Evolutionary conservation across 164 flowering plant genomes (phyloP).

Genomic region (Tetracentron sinense): DNA sequence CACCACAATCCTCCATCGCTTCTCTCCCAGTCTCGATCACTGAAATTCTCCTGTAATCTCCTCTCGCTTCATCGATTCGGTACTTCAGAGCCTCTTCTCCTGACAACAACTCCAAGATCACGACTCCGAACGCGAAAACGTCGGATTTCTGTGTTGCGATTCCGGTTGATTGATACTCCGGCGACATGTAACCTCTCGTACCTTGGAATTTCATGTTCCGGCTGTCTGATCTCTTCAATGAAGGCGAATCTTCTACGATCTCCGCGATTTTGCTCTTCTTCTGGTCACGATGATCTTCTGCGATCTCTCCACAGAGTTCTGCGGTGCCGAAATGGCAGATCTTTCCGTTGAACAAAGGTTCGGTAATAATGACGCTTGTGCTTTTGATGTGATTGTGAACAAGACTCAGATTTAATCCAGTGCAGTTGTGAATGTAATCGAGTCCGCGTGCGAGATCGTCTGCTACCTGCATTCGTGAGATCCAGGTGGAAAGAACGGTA

Average conservation of each 20-base stretch:
- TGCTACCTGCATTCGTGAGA: constrained; percentile 75
- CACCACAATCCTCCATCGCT: constrained; percentile 25
- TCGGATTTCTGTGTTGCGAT: constrained; percentile 44
- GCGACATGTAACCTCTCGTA: constrained; percentile 79
- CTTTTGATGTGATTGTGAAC: constrained; percentile 74
- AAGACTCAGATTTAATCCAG: constrained; percentile 32
- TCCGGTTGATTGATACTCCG: constrained; percentile 51
- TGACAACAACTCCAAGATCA: constrained; percentile 60
- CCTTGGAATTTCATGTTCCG: constrained; percentile 46
- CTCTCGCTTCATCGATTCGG: constrained; percentile 30
- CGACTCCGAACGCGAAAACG: constrained; percentile 76
- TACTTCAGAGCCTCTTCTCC: constrained; percentile 62
- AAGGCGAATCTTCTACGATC: background rate
- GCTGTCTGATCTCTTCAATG: constrained; percentile 23
- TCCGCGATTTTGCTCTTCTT: constrained; percentile 3
- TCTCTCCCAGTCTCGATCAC: constrained; percentile 53
- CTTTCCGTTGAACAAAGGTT: constrained; percentile 52
- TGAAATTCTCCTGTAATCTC: constrained; percentile 41
- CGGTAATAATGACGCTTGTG: constrained; percentile 57
- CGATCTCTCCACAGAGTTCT: constrained; percentile 63
- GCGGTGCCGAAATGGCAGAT: constrained; percentile 85
- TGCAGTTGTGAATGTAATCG: constrained; percentile 73
- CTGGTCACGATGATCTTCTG: background rate
- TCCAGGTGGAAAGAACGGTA: constrained; percentile 69
- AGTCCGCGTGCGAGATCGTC: constrained; percentile 76